A percentile compares a stretch with the other conserved stretches of the same genome.
Evolutionary conservation across 1,284 basidiomycete genomes (phyloP).

Genomic region (Agaricales sp.): DNA sequence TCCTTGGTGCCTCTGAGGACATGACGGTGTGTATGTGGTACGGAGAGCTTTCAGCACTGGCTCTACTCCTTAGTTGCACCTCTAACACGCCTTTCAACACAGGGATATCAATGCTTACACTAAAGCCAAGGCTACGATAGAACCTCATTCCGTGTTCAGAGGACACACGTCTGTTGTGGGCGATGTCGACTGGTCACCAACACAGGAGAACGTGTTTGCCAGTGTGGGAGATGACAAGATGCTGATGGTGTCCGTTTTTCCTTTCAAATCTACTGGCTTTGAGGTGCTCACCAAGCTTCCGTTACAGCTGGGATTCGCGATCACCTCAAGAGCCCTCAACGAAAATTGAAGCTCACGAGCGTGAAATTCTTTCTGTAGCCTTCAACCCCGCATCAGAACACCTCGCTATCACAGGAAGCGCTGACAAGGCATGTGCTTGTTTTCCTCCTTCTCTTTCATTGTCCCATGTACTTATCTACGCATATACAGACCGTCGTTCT

Average conservation of each 20-base stretch:
- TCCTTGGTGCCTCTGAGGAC: slow-evolving; percentile 92
- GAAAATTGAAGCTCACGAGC: slow-evolving; percentile 79
- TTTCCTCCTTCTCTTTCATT: slow-evolving; percentile 1
- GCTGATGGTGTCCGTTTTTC: slow-evolving; percentile 68
- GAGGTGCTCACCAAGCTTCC: slow-evolving; percentile 7
- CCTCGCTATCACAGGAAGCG: slow-evolving; percentile 88
- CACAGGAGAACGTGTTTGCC: slow-evolving; percentile 79
- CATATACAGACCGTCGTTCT: slow-evolving; percentile 68
- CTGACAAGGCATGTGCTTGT: slow-evolving; percentile 67
- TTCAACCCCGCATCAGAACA: slow-evolving; percentile 82
- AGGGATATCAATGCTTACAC: slow-evolving; percentile 92
- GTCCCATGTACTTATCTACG: neutral
- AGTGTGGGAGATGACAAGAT: slow-evolving; percentile 97
- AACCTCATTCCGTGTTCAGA: slow-evolving; percentile 76
- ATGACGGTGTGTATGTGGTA: slow-evolving; percentile 94
- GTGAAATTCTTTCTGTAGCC: slow-evolving; percentile 86
- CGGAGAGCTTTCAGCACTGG: slow-evolving; percentile 13
- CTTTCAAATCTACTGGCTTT: slow-evolving; percentile 5
- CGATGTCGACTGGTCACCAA: slow-evolving; percentile 94
- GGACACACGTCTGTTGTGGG: slow-evolving; percentile 89
- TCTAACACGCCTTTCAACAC: slow-evolving; percentile 8
- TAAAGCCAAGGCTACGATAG: slow-evolving; percentile 70
- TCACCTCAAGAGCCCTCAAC: slow-evolving; percentile 58
- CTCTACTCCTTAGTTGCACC: slow-evolving; percentile 1
- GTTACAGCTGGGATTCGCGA: slow-evolving; percentile 87